Conservation (phyloP, 2,329 filamentous ascomycete species). For the Colletotrichum lentis region DNA sequence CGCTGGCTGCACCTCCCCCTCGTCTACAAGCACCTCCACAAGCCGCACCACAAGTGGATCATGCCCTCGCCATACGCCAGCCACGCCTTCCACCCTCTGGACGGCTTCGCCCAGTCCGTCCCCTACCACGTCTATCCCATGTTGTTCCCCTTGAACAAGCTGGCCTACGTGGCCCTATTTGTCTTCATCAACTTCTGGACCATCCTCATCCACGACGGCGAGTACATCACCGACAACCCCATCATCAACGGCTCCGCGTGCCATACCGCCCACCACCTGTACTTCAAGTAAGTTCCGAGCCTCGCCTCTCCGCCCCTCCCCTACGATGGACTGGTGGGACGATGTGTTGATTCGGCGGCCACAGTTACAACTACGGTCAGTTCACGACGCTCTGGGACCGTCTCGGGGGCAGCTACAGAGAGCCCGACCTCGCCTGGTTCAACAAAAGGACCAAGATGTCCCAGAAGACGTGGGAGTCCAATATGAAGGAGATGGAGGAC, state of each 20-base stretch:
- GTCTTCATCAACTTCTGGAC: conserved; percentile 97
- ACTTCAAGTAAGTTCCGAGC: conserved; percentile 37
- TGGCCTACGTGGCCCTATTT: conserved; percentile 86
- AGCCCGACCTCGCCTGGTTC: conserved; percentile 77
- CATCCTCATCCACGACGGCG: conserved; percentile 93
- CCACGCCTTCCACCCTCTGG: conserved; percentile 93
- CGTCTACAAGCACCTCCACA: conserved; percentile 90
- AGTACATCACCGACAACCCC: conserved; percentile 91
- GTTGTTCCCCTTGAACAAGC: conserved; percentile 90
- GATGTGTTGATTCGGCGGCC: conserved; percentile 56
- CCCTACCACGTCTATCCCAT: conserved; percentile 96
- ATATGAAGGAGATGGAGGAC: conserved; percentile 68
- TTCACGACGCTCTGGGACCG: conserved; percentile 81
- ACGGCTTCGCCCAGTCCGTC: conserved; percentile 86
- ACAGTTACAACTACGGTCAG: conserved; percentile 74
- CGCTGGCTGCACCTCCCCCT: conserved; percentile 81
- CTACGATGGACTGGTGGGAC: neutral
- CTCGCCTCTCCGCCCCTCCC: neutral
- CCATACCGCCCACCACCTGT: conserved; percentile 79
- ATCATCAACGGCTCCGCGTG: conserved; percentile 94
- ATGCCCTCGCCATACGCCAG: conserved; percentile 95
- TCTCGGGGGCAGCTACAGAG: conserved; percentile 74
- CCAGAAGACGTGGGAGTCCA: conserved; percentile 69
- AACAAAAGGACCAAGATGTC: conserved; percentile 75
- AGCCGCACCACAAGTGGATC: conserved; percentile 99